phyloP scores from a whole-genome alignment of 169 alveolate genomes.

The Hepatocystis sp. region DNA sequence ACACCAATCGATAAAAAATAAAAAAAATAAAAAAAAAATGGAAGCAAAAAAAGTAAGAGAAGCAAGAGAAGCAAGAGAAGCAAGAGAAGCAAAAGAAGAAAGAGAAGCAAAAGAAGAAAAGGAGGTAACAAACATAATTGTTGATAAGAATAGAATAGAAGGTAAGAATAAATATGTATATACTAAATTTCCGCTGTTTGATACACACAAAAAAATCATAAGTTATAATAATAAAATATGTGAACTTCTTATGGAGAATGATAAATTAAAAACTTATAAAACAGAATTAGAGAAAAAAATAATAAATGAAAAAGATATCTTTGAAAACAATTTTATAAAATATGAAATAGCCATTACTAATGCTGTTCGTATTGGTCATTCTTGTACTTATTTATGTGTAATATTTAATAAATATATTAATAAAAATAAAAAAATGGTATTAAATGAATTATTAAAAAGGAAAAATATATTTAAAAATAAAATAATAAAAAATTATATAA shows the following conservation, averaged over 20 bases:
- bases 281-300: constrained; percentile 34
- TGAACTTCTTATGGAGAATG: constrained; percentile 44
- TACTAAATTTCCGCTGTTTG: constrained; percentile 67
- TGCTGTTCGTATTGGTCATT: constrained; percentile 51
- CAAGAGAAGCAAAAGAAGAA: constrained; percentile 25
- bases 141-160: constrained; percentile 38
- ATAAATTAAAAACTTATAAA: constrained; percentile 47
- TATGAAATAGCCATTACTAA: constrained; percentile 67
- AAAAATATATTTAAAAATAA: constrained; percentile 35
- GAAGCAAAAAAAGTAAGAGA: too few relatives aligned
- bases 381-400: constrained; percentile 31
- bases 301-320: constrained; percentile 23
- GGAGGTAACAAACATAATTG: constrained; percentile 13
- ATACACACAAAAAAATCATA: constrained; percentile 58
- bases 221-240: constrained; percentile 52
- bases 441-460: constrained; percentile 27
- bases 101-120: constrained; percentile 6
- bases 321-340: constrained; percentile 51
- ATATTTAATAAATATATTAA: constrained; percentile 19
- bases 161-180: constrained; percentile 39
- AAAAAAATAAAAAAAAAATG: too few relatives aligned
- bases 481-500: constrained; percentile 18
- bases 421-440: constrained; percentile 20
- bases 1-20: too few relatives aligned
- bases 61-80: too few relatives aligned